Conservation (phyloP, 2,329 filamentous ascomycete genomes). For the Aspergillus hortae region DNA sequence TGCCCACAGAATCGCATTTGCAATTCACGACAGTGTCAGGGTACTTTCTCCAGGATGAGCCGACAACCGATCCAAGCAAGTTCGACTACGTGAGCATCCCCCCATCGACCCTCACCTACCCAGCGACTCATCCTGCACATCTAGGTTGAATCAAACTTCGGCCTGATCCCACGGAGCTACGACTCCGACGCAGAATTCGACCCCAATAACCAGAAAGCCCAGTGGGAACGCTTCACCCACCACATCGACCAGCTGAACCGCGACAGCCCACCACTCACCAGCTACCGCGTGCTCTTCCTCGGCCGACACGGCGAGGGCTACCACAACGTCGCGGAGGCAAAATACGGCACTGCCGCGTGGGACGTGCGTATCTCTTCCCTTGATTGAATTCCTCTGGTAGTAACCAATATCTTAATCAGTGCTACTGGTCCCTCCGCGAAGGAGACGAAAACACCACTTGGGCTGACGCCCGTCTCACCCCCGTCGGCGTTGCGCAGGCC, state of each 20-base stretch:
- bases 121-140: not conserved
- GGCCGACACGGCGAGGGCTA: conserved; percentile 60
- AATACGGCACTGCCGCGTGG: conserved; percentile 58
- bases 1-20: conserved; percentile 19
- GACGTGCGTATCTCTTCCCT: conserved; percentile 44
- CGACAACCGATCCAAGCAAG: conserved; percentile 41
- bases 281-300: conserved; percentile 56
- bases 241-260: conserved; percentile 48
- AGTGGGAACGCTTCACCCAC: conserved; percentile 54
- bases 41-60: conserved; percentile 52
- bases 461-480: conserved; percentile 58
- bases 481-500: conserved; percentile 52
- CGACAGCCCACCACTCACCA: conserved; percentile 32
- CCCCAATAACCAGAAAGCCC: conserved; percentile 38
- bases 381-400: not conserved
- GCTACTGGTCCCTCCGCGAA: conserved; percentile 57
- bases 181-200: conserved; percentile 33
- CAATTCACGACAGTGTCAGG: conserved; percentile 43
- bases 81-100: conserved; percentile 48
- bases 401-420: conserved; percentile 26
- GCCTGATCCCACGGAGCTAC: conserved; percentile 47
- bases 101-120: not conserved
- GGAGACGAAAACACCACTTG: conserved; percentile 55
- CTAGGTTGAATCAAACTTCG: conserved; percentile 45
- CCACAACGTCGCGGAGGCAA: conserved; percentile 59